Evolutionary conservation across 768 basidiomycete genomes (phyloP).

Genomic region (Tephrocybe sp.): DNA sequence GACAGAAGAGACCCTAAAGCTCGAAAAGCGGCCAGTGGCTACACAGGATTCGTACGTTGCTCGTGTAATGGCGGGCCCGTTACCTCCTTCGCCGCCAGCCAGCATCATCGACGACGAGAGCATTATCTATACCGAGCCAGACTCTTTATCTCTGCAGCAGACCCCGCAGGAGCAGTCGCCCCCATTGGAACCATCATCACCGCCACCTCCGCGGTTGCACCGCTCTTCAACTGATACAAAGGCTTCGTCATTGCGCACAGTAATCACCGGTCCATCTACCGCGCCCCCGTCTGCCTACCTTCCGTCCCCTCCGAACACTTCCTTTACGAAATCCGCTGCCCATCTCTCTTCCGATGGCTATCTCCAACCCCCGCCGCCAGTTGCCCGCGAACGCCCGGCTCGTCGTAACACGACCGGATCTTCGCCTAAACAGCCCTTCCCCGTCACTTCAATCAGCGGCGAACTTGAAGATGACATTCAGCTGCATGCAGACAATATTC

Average conservation of each 20-base stretch:
- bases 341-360: slow-evolving; percentile 39
- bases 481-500: slow-evolving; percentile 84
- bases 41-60: slow-evolving; percentile 14
- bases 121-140: slow-evolving; percentile 7
- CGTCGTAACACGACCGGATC: slow-evolving; percentile 77
- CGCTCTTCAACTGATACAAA: slow-evolving; percentile 55
- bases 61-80: slow-evolving; percentile 23
- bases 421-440: slow-evolving; percentile 25
- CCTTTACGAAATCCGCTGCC: slow-evolving; percentile 21
- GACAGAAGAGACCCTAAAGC: slow-evolving; percentile 44
- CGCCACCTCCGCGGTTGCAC: slow-evolving; percentile 28
- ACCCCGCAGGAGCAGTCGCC: background rate
- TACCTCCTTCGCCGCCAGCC: slow-evolving; percentile 33
- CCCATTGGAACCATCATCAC: background rate
- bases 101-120: slow-evolving; percentile 21
- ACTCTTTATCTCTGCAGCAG: slow-evolving; percentile 12
- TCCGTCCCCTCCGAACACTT: slow-evolving; percentile 20
- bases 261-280: slow-evolving; percentile 18
- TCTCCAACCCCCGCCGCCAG: slow-evolving; percentile 49
- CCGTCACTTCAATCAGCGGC: slow-evolving; percentile 35
- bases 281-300: slow-evolving; percentile 9
- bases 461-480: slow-evolving; percentile 82
- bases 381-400: slow-evolving; percentile 40
- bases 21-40: slow-evolving; percentile 24
- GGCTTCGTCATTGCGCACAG: slow-evolving; percentile 32